These are phyloP conservation scores for Colletotrichum higginsianum DNA, from an alignment of 2,329 filamentous ascomycete species.

Conservation along the genomic window DNA sequence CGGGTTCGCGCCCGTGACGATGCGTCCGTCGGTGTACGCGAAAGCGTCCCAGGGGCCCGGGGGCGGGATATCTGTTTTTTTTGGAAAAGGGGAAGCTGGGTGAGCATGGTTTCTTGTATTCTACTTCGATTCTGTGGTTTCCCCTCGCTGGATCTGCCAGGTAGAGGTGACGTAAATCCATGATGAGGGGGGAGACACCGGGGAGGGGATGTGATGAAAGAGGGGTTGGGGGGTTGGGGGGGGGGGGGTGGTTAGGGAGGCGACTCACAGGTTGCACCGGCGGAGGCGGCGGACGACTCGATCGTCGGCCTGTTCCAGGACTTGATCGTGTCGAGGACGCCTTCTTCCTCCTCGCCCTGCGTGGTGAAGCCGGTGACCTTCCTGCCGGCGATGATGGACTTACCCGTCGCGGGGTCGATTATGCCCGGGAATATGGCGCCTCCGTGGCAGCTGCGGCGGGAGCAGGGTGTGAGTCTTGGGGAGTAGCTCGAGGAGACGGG, in stretches of 20 bases:
- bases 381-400: conserved; percentile 56
- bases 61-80: conserved; percentile 40
- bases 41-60: conserved; percentile 50
- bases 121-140: no score
- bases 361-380: conserved; percentile 57
- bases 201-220: background rate
- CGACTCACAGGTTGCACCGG: conserved; percentile 52
- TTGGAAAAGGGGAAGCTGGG: background rate
- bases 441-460: conserved; percentile 50
- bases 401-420: conserved; percentile 50
- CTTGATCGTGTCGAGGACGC: conserved; percentile 50
- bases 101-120: no score
- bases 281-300: conserved; percentile 50
- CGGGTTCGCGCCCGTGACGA: conserved; percentile 60
- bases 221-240: background rate
- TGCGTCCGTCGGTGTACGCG: conserved; percentile 52
- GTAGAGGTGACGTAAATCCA: no score
- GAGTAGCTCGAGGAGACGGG: background rate
- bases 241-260: background rate
- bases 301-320: conserved; percentile 52
- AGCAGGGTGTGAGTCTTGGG: background rate
- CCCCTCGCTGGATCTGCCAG: no score
- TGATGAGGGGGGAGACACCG: background rate
- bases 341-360: conserved; percentile 54
- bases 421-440: conserved; percentile 56